Evolutionary conservation across 148 eudicot genomes (phyloP).

Genomic region (Silene latifolia): DNA sequence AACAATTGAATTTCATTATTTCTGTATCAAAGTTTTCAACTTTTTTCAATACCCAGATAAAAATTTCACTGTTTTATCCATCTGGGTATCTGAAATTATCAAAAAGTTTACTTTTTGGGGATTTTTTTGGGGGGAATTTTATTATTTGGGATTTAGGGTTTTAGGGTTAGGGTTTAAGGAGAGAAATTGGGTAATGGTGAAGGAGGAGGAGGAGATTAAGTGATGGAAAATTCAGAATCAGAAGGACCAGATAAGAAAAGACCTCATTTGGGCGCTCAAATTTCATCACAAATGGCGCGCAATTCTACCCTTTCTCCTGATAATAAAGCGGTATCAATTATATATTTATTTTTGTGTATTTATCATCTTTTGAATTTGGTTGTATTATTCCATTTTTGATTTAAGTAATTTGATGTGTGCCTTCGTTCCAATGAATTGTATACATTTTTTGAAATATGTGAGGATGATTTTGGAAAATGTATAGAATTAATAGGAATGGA

Average conservation of each 20-base stretch:
- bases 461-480: too few relatives aligned
- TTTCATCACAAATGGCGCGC: conserved; percentile 61
- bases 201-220: conserved; percentile 27
- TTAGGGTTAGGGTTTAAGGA: conserved; percentile 23
- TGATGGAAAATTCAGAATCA: conserved; percentile 57
- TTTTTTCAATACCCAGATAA: background rate
- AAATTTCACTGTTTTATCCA: conserved; percentile 1
- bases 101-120: background rate
- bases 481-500: too few relatives aligned
- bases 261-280: conserved; percentile 44
- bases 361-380: background rate
- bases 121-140: background rate
- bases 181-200: conserved; percentile 23
- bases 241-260: conserved; percentile 63
- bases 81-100: background rate
- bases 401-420: background rate
- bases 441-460: too few relatives aligned
- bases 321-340: conserved; percentile 41
- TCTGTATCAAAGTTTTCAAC: conserved; percentile 1
- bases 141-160: background rate
- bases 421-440: too few relatives aligned
- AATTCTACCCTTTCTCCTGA: conserved; percentile 55
- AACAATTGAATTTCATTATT: background rate
- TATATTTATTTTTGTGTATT: background rate
- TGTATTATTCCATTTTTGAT: background rate